These are phyloP conservation scores for Lenwebbia sp. DNA, from an alignment of 345 rosid genomes.

Conservation along the genomic window DNA sequence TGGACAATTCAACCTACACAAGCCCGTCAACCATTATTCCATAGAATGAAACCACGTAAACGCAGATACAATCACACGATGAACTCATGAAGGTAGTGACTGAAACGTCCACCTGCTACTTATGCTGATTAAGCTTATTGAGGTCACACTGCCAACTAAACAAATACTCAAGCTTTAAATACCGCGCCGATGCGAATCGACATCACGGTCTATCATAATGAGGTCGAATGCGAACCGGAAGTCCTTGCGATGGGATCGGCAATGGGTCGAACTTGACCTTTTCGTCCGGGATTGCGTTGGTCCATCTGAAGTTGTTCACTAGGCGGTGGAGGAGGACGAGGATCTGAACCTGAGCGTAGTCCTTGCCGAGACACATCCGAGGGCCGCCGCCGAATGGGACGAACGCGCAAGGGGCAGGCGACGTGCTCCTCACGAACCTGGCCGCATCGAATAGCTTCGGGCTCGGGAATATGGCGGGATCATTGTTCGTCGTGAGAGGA, in stretches of 20 bases:
- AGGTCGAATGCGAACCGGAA: conserved; percentile 4
- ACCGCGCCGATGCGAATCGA: not conserved
- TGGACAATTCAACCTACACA: not conserved
- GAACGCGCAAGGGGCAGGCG: not conserved
- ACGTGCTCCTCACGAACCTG: not conserved
- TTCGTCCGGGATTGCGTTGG: not conserved
- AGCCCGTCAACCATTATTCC: not conserved
- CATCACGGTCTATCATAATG: not conserved
- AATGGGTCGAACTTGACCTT: conserved; percentile 1
- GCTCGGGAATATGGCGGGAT: conserved; percentile 3
- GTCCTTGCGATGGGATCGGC: conserved; percentile 4
- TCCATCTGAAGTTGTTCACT: conserved; percentile 13
- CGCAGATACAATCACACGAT: no score
- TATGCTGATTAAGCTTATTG: not conserved
- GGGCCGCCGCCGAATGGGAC: conserved; percentile 17
- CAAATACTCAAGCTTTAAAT: not conserved
- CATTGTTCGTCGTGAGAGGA: not conserved
- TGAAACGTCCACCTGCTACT: no score
- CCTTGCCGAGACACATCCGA: conserved; percentile 15
- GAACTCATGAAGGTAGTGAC: no score
- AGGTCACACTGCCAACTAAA: not conserved
- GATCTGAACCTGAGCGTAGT: conserved; percentile 1
- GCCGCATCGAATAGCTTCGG: conserved; percentile 4
- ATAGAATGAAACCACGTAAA: no score
- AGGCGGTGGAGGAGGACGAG: conserved; percentile 15